phyloP scores from a whole-genome alignment of 2,329 filamentous ascomycete species.

The Pseudogymnoascus sp. region DNA sequence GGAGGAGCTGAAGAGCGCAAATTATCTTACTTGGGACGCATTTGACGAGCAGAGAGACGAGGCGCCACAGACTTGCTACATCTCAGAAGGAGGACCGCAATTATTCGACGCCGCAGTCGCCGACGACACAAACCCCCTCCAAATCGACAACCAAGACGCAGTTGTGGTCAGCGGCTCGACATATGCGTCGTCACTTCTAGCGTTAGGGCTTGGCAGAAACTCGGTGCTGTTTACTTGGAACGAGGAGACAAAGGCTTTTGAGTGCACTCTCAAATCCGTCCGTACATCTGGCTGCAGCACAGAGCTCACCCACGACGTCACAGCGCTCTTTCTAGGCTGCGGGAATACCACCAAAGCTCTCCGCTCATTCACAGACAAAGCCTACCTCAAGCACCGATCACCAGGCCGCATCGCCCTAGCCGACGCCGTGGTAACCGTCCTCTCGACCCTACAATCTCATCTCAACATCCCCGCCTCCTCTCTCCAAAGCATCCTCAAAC shows the following conservation, averaged over 20 bases:
- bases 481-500: slow-evolving; percentile 26
- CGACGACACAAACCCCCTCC: slow-evolving; percentile 35
- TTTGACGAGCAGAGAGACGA: slow-evolving; percentile 45
- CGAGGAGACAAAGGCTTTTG: slow-evolving; percentile 44
- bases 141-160: slow-evolving; percentile 32
- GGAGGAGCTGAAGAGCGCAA: slow-evolving; percentile 23
- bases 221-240: slow-evolving; percentile 65
- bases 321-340: slow-evolving; percentile 30
- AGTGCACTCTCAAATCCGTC: slow-evolving; percentile 38
- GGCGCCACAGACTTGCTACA: slow-evolving; percentile 42
- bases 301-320: slow-evolving; percentile 43
- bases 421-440: slow-evolving; percentile 32
- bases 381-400: slow-evolving; percentile 22
- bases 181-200: slow-evolving; percentile 53
- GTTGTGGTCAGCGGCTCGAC: slow-evolving; percentile 40
- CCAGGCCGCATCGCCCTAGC: slow-evolving; percentile 28
- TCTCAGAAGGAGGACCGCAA: slow-evolving; percentile 61
- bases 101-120: slow-evolving; percentile 58
- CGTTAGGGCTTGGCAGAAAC: slow-evolving; percentile 61
- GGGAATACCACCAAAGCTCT: slow-evolving; percentile 29
- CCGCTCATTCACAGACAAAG: slow-evolving; percentile 24
- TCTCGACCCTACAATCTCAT: slow-evolving; percentile 26
- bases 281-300: slow-evolving; percentile 44
- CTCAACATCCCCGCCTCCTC: slow-evolving; percentile 22
- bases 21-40: slow-evolving; percentile 61